Base-by-base conservation (phyloP, 23 red algal genomes). In the Gracilaria domingensis region DNA sequence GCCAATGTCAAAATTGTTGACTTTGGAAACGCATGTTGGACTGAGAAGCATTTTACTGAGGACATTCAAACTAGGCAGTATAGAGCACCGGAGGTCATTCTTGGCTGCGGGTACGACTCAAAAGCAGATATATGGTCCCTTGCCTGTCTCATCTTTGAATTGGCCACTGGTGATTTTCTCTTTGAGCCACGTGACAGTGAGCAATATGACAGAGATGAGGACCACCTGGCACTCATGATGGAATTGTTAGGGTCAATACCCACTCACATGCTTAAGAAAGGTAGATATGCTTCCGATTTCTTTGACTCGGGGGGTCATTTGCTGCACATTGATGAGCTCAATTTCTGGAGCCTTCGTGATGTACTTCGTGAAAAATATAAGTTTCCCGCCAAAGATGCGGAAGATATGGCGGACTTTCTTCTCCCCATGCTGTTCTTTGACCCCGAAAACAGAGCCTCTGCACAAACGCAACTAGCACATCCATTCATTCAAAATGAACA, bases 41-140 rank as follows among this genome's bases (percentile, higher is more conserved):
- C 62, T 32, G 76, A 91, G 23, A 93, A 95, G 17, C 97, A 95
- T 42, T 98, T 96, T 81, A 95, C 93, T 40, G 93, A 95, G n/a
- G 97, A 98, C 58, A 98, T 98, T 83, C 97, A 98, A 85, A 98
- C 97, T 5, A 66, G 97, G 47, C 97, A 98, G 51, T 98, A 98
- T 44, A 86, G 97, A 45, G 85, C 88, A 34, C 97, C 97, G 0
- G 97, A 98, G 83, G 97, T 96, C 17, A 93, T 98, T 75, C 69
- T 98, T 50, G 93, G 97, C 25, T 92, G 85, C 59, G 93, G 97
- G 33, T 98, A 95, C 73, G 89, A 95, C 74, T 69, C 81, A 45
- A 95, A 92, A 62, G 97, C 97, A 56, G 97, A 98, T 84, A 95
- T 98, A 0, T 98, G 97, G 97, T 93, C 88, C 34, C 87, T 91